Evolutionary conservation across 179 eudicot species (phyloP).

Genomic region (Silene vulgaris): DNA sequence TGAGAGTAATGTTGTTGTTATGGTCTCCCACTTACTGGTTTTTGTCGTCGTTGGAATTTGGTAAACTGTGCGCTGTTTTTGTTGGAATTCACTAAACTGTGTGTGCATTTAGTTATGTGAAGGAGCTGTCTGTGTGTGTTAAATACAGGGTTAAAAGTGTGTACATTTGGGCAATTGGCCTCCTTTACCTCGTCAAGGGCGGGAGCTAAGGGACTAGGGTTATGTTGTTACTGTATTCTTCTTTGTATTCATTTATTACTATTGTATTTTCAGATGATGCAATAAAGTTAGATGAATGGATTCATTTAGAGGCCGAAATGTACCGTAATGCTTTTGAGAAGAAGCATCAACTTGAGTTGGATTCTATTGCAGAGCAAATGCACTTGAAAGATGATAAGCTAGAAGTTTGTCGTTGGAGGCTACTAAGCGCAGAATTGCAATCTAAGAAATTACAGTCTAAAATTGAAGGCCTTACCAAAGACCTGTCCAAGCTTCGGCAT

Average conservation of each 20-base stretch:
- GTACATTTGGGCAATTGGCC: too few relatives aligned
- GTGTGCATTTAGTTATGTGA: too few relatives aligned
- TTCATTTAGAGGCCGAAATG: conserved; percentile 52
- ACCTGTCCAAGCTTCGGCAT: conserved; percentile 51
- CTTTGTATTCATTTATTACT: conserved; percentile 11
- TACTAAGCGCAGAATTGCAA: conserved; percentile 60
- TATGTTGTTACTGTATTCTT: neutral
- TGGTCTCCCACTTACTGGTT: too few relatives aligned
- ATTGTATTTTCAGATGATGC: conserved; percentile 40
- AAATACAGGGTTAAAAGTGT: too few relatives aligned
- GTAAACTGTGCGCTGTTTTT: too few relatives aligned
- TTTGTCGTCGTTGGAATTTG: too few relatives aligned
- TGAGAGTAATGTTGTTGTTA: too few relatives aligned
- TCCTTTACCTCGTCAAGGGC: too few relatives aligned
- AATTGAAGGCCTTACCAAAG: conserved; percentile 57
- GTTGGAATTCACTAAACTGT: too few relatives aligned
- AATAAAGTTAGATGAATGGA: conserved; percentile 57
- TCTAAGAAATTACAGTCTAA: conserved; percentile 54
- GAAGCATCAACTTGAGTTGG: conserved; percentile 60
- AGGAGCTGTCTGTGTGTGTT: too few relatives aligned
- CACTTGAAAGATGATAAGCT: conserved; percentile 69
- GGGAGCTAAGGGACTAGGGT: too few relatives aligned
- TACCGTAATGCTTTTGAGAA: conserved; percentile 48
- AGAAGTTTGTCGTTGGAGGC: conserved; percentile 67
- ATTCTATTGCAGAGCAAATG: conserved; percentile 70